Conservation (phyloP, 768 basidiomycete species). For the Collybia sp. region DNA sequence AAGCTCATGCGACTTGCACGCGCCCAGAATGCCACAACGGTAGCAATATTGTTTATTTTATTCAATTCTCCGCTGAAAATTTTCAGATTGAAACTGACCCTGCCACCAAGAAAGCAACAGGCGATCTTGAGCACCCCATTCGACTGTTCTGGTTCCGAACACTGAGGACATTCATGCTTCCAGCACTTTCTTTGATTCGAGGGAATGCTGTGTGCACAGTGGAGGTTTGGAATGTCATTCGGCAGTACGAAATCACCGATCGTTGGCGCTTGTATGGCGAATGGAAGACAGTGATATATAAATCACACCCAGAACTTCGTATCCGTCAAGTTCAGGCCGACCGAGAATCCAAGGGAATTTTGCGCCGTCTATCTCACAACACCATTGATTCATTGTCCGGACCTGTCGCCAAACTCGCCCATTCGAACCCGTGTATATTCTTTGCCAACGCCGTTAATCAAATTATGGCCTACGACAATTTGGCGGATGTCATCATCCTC, state of each 20-base stretch:
- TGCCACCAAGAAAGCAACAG: constrained; percentile 54
- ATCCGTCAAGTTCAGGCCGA: constrained; percentile 82
- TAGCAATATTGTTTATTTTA: no score
- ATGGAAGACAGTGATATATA: constrained; percentile 77
- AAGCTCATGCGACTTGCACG: constrained; percentile 80
- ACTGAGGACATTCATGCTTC: constrained; percentile 76
- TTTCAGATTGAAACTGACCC: constrained; percentile 33
- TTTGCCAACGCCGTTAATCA: constrained; percentile 89
- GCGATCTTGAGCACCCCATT: constrained; percentile 54
- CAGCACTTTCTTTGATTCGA: constrained; percentile 79
- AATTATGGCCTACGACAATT: constrained; percentile 94
- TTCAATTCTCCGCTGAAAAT: no score
- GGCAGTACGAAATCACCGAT: constrained; percentile 67
- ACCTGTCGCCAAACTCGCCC: constrained; percentile 86
- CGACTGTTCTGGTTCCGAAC: constrained; percentile 84
- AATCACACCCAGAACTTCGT: constrained; percentile 72
- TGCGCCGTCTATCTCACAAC: constrained; percentile 81
- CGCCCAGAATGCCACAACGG: constrained; percentile 48
- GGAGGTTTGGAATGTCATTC: constrained; percentile 89
- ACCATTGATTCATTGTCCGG: constrained; percentile 84
- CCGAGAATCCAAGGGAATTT: constrained; percentile 81
- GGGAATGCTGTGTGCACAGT: constrained; percentile 86
- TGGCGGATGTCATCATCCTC: constrained; percentile 86
- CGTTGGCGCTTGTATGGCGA: constrained; percentile 95
- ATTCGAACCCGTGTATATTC: constrained; percentile 90